Percentiles rank a stretch among this genome's conserved stretches.
These are phyloP conservation scores for Fraxinus floribunda DNA, from an alignment of 305 asterid genomes.

Conservation along the genomic window DNA sequence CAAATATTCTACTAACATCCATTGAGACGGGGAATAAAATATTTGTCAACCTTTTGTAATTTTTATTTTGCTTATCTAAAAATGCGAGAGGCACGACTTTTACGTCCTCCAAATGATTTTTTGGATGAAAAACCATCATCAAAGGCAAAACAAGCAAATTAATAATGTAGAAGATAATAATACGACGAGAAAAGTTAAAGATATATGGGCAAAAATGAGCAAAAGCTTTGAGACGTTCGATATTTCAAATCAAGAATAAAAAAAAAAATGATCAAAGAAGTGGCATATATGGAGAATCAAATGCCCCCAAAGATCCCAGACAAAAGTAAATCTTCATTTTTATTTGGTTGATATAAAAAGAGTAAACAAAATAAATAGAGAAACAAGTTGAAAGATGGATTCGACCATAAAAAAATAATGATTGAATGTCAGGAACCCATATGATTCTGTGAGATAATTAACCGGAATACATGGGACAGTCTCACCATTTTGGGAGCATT, in stretches of 20 bases:
- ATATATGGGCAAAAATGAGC: neutral
- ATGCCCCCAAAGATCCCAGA: conserved; percentile 25
- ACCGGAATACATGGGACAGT: conserved; percentile 27
- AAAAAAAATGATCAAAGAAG: neutral
- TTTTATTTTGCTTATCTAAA: neutral
- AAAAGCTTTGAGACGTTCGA: neutral
- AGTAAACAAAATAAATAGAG: neutral
- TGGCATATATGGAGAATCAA: conserved; percentile 21
- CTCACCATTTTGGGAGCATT: conserved; percentile 10
- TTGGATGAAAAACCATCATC: neutral
- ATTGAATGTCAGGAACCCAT: conserved; percentile 14
- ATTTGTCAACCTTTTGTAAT: neutral
- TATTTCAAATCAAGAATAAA: too few relatives aligned
- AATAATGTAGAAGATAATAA: too few relatives aligned
- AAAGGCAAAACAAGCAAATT: neutral
- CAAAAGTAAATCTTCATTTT: conserved; percentile 17
- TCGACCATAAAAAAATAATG: neutral
- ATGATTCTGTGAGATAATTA: conserved; percentile 18
- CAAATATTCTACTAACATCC: neutral
- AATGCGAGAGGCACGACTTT: neutral
- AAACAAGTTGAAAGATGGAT: neutral
- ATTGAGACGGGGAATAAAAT: neutral
- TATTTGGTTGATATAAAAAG: neutral
- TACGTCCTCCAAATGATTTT: neutral
- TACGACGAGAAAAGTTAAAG: neutral